Conservation (phyloP, 805 yeast species). For the Saccharomycopsis oosterbeekiorum region DNA sequence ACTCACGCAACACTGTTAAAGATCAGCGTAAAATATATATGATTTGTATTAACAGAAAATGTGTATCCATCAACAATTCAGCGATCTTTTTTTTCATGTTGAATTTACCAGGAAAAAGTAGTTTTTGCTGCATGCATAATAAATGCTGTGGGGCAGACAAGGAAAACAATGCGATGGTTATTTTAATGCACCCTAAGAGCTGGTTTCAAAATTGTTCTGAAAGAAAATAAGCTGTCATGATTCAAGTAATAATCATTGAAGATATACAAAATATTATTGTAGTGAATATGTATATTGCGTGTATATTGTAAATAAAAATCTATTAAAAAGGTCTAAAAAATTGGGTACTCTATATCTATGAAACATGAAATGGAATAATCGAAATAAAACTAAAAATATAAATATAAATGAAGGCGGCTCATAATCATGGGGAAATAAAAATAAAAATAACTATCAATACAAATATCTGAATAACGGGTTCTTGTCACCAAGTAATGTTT, state of each 20-base stretch:
- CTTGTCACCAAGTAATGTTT: slow-evolving; percentile 15
- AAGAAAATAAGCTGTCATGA: too few relatives aligned
- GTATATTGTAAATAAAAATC: not conserved
- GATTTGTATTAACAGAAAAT: not conserved
- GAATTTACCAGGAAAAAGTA: not conserved
- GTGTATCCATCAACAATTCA: not conserved
- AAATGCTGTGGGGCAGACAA: not conserved
- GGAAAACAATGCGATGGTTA: too few relatives aligned
- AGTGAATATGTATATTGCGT: not conserved
- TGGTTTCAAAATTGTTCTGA: too few relatives aligned
- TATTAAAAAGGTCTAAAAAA: not conserved
- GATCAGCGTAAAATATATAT: not conserved
- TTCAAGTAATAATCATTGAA: too few relatives aligned
- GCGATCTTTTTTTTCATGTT: not conserved
- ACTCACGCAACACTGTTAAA: too few relatives aligned
- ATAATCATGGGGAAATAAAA: not conserved
- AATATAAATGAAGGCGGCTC: too few relatives aligned
- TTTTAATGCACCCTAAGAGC: too few relatives aligned
- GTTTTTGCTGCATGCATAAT: not conserved
- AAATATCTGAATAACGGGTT: slow-evolving; percentile 15
- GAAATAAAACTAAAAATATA: not conserved
- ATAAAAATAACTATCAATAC: not conserved
- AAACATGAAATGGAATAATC: not conserved
- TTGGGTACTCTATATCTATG: not conserved
- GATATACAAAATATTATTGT: too few relatives aligned